Conservation (phyloP, 2,329 filamentous ascomycete genomes). For the Colletotrichum orchidophilum region DNA sequence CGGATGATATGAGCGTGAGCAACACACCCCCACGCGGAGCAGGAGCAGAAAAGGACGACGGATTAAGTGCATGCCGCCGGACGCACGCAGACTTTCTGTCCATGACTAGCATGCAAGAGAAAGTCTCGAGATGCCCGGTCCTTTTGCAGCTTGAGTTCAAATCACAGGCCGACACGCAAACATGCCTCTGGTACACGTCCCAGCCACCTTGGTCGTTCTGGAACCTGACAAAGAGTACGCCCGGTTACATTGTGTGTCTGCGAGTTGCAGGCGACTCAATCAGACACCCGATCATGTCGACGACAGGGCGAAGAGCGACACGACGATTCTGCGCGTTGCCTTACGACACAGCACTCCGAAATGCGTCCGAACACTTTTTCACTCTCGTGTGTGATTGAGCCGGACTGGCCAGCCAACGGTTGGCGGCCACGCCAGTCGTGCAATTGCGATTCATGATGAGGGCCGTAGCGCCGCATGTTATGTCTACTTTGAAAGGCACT, state of each 20-base stretch:
- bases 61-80: slow-evolving; percentile 6
- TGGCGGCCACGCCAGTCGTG: slow-evolving; percentile 4
- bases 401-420: background rate
- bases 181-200: background rate
- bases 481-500: background rate
- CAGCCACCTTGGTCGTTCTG: background rate
- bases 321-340: background rate
- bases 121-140: background rate
- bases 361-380: background rate
- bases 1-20: background rate
- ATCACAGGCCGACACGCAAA: slow-evolving; percentile 8
- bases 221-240: background rate
- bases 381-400: background rate
- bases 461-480: background rate
- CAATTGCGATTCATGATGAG: background rate
- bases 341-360: background rate
- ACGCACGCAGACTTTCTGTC: background rate
- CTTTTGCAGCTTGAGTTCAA: background rate
- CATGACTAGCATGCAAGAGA: background rate
- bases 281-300: slow-evolving; percentile 2
- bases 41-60: background rate
- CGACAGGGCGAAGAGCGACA: background rate
- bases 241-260: background rate
- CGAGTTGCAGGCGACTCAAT: slow-evolving; percentile 13
- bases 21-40: slow-evolving; percentile 19